Evolutionary conservation across 2,329 filamentous ascomycete species (phyloP).

Genomic region (Apiospora malaysiana): DNA sequence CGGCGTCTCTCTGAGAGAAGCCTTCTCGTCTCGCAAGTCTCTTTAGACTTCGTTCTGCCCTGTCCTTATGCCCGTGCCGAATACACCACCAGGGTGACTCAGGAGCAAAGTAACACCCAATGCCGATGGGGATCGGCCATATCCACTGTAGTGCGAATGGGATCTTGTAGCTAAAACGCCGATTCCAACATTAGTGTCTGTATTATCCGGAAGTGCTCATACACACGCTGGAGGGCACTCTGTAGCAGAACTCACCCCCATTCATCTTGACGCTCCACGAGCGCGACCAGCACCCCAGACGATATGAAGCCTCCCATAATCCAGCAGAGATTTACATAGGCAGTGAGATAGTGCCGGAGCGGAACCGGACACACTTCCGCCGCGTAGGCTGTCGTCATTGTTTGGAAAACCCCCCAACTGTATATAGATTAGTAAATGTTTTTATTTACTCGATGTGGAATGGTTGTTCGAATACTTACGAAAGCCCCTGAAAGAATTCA

Average conservation of each 20-base stretch:
- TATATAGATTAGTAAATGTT: not conserved
- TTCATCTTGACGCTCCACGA: conserved; percentile 38
- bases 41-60: conserved; percentile 33
- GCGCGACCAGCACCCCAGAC: conserved; percentile 41
- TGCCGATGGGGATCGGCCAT: conserved; percentile 37
- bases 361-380: conserved; percentile 45
- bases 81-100: conserved; percentile 26
- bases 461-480: conserved; percentile 14
- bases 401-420: conserved; percentile 40
- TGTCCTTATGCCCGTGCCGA: conserved; percentile 32
- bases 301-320: conserved; percentile 47
- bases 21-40: conserved; percentile 38
- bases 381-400: conserved; percentile 45
- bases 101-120: conserved; percentile 21
- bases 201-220: too few species aligned
- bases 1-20: conserved; percentile 21
- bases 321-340: conserved; percentile 48
- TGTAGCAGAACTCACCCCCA: conserved; percentile 37
- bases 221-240: too few species aligned
- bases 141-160: conserved; percentile 49
- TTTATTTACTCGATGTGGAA: not conserved
- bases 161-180: conserved; percentile 36
- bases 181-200: not conserved
- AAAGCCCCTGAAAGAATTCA: conserved; percentile 44
- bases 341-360: conserved; percentile 44